These are phyloP conservation scores for Hordeum marinum DNA, from an alignment of 176 grass and related monocot species.

Conservation along the genomic window DNA sequence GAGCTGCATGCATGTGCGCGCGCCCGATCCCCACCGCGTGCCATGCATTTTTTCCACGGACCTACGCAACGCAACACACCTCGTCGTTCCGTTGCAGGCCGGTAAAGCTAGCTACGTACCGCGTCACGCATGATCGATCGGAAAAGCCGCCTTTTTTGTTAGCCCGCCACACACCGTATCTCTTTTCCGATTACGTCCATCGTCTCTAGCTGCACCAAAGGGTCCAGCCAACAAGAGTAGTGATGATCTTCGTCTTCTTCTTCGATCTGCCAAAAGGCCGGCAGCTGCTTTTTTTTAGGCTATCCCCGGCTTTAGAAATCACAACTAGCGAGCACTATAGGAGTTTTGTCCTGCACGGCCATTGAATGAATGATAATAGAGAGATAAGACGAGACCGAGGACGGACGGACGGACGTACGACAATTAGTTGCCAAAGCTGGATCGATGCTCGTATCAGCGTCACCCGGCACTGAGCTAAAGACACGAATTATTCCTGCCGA, in stretches of 20 bases:
- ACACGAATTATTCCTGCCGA: slow-evolving; percentile 20
- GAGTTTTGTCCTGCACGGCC: too few relatives aligned
- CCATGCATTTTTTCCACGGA: neutral
- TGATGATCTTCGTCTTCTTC: neutral
- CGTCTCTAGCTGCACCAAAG: neutral
- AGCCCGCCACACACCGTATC: neutral
- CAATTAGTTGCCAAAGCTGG: neutral
- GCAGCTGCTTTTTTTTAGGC: neutral
- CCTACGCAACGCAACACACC: neutral
- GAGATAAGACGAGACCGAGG: neutral
- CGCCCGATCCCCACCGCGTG: neutral
- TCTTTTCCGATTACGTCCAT: neutral
- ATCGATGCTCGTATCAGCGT: slow-evolving; percentile 15
- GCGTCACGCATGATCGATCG: neutral
- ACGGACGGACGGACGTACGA: neutral
- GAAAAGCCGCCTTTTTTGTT: neutral
- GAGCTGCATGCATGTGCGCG: neutral
- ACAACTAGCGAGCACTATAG: neutral
- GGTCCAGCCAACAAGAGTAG: neutral
- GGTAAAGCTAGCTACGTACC: neutral
- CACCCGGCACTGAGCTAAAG: slow-evolving; percentile 46
- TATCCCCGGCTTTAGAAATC: neutral
- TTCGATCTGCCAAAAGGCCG: too few relatives aligned
- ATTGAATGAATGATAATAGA: neutral
- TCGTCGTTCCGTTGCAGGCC: neutral